Evolutionary conservation across 2,329 filamentous ascomycete genomes (phyloP), one percentile per base, ranked within the genome.

Genomic region (Colletotrichum liaoningense): DNA sequence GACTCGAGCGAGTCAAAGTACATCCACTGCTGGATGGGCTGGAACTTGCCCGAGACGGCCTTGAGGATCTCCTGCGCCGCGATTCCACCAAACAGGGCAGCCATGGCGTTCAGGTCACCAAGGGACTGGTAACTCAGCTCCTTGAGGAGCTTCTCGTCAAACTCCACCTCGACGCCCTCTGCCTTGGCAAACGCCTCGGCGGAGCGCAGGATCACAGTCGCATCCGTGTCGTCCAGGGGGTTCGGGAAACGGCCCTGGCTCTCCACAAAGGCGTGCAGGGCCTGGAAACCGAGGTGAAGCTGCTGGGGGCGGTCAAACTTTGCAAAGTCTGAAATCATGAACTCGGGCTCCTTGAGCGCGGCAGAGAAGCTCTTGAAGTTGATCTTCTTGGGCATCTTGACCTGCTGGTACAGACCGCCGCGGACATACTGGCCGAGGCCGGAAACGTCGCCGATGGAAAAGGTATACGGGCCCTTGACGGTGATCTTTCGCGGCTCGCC

Each of bases 1-100:
- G 97, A 98, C 83, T 99, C 97, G n/a, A 99, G 87, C 1, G 97
- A 98, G 83, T 99, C 97, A 78, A 98, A 97, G 87, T 99, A 98
- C 81, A 99, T 89, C 92, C 94, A 98, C 83, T 99, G 97, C 77
- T 93, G 90, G 76, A 98, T 92, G n/a, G 97, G 97, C 79, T 95
- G 91, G 86, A 99, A 99, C 84, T 99, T 99, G 77, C 97, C 97
- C 65, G 97, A 99, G 7, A 99, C 94, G 22, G 96, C 95, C 85
- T 99, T 99, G 74, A 99, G 89, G 26, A 98, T 93, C 83, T 99
- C 97, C 82, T 99, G 97, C 1, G 97, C 97, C 30, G 94, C 90
- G 77, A 98, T 90, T 78, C 97, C 97, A 82, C 97, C 97, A 80
- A 98, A 98, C 84, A 98, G 94, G 22, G 97, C 96, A 28, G 95